Conservation (phyloP, 2,329 filamentous ascomycete species). For the Arthrobotrys iridis region DNA sequence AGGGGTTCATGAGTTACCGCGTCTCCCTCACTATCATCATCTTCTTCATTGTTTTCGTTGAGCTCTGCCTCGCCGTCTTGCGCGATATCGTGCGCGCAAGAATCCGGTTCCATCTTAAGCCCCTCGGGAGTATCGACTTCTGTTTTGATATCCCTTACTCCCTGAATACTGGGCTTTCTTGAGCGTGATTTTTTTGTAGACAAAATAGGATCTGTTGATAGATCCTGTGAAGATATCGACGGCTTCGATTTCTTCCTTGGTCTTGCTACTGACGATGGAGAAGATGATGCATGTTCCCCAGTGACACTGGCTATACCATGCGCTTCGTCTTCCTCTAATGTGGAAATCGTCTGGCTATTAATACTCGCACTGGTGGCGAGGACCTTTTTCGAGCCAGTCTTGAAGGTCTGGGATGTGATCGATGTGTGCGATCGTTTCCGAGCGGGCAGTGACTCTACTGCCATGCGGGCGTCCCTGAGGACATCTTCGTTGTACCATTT, state of each 20-base stretch:
- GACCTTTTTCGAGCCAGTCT: slow-evolving; percentile 3
- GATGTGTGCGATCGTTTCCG: slow-evolving; percentile 22
- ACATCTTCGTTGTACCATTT: slow-evolving; percentile 57
- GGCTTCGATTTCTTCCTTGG: slow-evolving; percentile 30
- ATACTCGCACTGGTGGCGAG: not conserved
- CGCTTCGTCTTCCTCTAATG: slow-evolving; percentile 14
- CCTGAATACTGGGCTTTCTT: not conserved
- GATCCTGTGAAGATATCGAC: not conserved
- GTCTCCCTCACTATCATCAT: slow-evolving; percentile 39
- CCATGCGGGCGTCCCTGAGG: slow-evolving; percentile 54
- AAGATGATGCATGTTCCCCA: slow-evolving; percentile 9
- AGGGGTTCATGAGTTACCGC: slow-evolving; percentile 60
- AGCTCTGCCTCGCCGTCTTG: not conserved
- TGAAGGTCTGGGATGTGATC: not conserved
- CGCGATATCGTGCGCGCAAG: not conserved
- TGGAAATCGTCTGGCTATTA: slow-evolving; percentile 13
- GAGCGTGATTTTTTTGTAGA: not conserved
- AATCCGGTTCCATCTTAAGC: not conserved
- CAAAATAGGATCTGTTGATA: not conserved
- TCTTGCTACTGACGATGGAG: slow-evolving; percentile 7
- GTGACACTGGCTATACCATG: not conserved
- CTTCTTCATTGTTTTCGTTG: slow-evolving; percentile 10
- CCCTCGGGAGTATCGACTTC: not conserved
- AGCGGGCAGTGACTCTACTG: slow-evolving; percentile 11
- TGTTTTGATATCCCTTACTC: not conserved